These are phyloP conservation scores for Pseudonitzschia delicatissima DNA, from an alignment of 108 stramenopile species.

Conservation along the genomic window DNA sequence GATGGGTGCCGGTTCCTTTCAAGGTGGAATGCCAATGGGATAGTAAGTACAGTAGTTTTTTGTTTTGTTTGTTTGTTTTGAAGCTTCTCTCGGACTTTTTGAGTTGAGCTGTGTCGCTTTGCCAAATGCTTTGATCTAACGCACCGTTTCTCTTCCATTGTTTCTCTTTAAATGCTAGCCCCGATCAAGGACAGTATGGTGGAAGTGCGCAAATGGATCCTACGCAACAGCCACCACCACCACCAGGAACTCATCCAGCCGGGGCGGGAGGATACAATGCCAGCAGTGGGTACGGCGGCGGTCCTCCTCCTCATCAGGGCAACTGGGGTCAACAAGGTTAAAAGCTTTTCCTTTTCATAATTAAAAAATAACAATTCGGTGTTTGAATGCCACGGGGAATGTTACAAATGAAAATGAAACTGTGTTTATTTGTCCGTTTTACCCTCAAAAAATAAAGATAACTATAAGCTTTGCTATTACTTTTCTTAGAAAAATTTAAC, in stretches of 20 bases:
- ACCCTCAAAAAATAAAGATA: no score
- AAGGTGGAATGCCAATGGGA: constrained; percentile 13
- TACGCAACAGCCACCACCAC: constrained; percentile 1
- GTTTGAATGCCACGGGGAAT: constrained; percentile 1
- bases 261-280: not conserved
- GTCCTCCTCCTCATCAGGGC: not conserved
- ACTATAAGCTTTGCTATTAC: no score
- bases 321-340: constrained; percentile 16
- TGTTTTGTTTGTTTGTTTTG: no score
- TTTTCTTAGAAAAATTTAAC: no score
- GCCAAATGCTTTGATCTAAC: no score
- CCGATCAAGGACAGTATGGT: constrained; percentile 5
- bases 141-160: no score
- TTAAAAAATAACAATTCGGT: not conserved
- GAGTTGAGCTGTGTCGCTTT: no score
- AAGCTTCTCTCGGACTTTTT: no score
- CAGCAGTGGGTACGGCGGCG: not conserved
- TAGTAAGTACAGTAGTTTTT: constrained; percentile 5
- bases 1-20: constrained; percentile 10
- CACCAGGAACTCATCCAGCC: constrained; percentile 2
- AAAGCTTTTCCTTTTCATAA: not conserved
- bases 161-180: no score
- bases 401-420: not conserved
- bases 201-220: constrained; percentile 2
- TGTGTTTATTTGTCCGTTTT: no score